Evolutionary conservation across 352 stramenopile species (phyloP).

Genomic region (Globisporangium echinulatum): DNA sequence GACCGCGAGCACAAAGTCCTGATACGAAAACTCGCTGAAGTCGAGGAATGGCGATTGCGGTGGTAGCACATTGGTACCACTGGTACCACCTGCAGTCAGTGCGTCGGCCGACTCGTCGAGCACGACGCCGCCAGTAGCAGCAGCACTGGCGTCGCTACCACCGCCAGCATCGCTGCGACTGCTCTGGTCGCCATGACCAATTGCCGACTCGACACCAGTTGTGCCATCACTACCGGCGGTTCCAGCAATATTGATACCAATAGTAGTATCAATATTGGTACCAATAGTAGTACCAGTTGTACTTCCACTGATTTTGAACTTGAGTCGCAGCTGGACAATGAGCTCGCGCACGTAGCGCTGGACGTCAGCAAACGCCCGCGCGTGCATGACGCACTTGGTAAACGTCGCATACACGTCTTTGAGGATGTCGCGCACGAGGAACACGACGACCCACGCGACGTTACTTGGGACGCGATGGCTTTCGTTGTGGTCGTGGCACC

Average conservation of each 20-base stretch:
- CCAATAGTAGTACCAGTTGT: not conserved
- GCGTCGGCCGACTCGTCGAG: not conserved
- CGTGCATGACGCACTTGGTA: conserved; percentile 18
- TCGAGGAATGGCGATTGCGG: conserved; percentile 12
- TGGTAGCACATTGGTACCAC: not conserved
- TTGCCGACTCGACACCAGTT: not conserved
- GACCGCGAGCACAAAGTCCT: conserved; percentile 45
- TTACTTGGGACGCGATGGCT: conserved; percentile 14
- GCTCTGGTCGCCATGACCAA: too few relatives aligned
- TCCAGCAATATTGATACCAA: not conserved
- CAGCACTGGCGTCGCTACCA: not conserved
- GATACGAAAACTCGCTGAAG: conserved; percentile 41
- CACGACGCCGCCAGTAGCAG: conserved; percentile 2
- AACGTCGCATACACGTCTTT: conserved; percentile 34
- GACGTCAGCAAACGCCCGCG: conserved; percentile 26
- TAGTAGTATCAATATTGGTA: not conserved
- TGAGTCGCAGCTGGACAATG: conserved; percentile 39
- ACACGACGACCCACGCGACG: conserved; percentile 38
- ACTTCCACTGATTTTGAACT: conserved; percentile 33
- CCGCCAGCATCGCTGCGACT: not conserved
- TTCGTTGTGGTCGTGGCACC: conserved; percentile 24
- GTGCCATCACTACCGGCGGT: not conserved
- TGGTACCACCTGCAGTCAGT: not conserved
- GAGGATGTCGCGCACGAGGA: conserved; percentile 38
- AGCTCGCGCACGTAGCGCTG: conserved; percentile 40